Base-by-base conservation (phyloP, 306 rosid species). In the Trifolium pratense region DNA sequence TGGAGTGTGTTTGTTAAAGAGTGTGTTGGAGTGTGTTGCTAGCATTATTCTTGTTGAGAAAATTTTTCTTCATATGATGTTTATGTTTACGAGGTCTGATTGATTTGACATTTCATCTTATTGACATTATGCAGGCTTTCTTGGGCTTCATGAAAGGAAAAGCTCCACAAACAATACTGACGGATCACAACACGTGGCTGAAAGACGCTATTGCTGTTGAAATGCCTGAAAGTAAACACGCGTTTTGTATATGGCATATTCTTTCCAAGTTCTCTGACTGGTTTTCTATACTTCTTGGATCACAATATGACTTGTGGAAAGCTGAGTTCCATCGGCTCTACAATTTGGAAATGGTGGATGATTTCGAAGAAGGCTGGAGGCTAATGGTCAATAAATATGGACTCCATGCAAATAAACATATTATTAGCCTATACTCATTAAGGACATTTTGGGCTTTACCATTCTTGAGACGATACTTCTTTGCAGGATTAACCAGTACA, bases 161-260 rank as follows among this genome's bases (percentile, higher is more conserved):
- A 85, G 86, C 97, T 75, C 93, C 97, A 9, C 92, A 85, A 73
- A 85, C 91, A 34, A 75, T 88, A 74, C 77, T 87, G 79, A 92
- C 93, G 11, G 97, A 92, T 81, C 96, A 92, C 66, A 92, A 88
- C 83, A 84, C 81, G 70, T 92, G 97, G 97, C 93, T 89, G 78
- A 92, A 92, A 84, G 97, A 88, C 73, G 92, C 96, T 70, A 82
- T 92, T 73, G 85, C 89, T 66, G 82, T 74, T 42, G 93, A 82
- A 84, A 75, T 88, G 89, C 90, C 92, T 37, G 89, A 84, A 71
- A 85, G 89, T 20, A 86, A 84, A 61, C 93, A 89, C 21, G 93
- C 90, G 75, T 92, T 92, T 81, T 89, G 96, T 84, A 81, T 89
- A 75, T 92, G 93, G 96, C 90, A 89, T 74, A 87, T 92, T 45